Percentiles rank a stretch among this genome's conserved stretches.
Conservation (phyloP, 2,329 filamentous ascomycete species). For the Penicillium frequentans region DNA sequence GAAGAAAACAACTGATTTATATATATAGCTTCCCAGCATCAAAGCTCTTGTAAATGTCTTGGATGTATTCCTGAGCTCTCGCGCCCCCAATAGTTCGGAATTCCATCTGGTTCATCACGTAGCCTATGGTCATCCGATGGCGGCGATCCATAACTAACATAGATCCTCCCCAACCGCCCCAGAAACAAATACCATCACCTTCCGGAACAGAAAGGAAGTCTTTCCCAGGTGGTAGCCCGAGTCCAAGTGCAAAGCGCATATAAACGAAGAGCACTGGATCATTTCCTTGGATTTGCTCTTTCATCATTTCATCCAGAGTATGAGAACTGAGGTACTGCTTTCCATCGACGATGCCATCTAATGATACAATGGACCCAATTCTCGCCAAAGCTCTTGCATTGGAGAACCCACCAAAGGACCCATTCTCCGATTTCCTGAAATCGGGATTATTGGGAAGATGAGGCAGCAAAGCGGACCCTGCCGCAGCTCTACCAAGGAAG, state of each 20-base stretch:
- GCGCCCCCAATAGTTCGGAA: too few species aligned
- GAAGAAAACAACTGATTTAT: too few species aligned
- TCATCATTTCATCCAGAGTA: background rate
- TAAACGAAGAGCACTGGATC: too few species aligned
- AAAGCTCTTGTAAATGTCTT: too few species aligned
- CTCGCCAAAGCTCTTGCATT: background rate
- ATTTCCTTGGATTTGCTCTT: background rate
- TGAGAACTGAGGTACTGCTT: background rate
- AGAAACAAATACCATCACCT: background rate
- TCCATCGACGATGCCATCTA: background rate
- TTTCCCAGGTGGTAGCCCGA: background rate
- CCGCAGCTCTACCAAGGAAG: background rate
- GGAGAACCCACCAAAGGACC: background rate
- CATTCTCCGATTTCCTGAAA: background rate
- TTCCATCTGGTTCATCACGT: background rate
- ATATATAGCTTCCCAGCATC: too few species aligned
- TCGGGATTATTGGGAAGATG: background rate
- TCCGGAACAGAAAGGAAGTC: too few species aligned
- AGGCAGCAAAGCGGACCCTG: too few species aligned
- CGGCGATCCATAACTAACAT: background rate
- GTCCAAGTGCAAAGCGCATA: background rate
- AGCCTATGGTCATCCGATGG: background rate
- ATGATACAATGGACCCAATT: background rate
- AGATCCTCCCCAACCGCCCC: background rate
- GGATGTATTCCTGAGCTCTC: too few species aligned